A percentile compares a stretch with the other conserved stretches of the same genome.
Conservation (phyloP, 2,329 filamentous ascomycete species). For the Tympanopsis confertula region DNA sequence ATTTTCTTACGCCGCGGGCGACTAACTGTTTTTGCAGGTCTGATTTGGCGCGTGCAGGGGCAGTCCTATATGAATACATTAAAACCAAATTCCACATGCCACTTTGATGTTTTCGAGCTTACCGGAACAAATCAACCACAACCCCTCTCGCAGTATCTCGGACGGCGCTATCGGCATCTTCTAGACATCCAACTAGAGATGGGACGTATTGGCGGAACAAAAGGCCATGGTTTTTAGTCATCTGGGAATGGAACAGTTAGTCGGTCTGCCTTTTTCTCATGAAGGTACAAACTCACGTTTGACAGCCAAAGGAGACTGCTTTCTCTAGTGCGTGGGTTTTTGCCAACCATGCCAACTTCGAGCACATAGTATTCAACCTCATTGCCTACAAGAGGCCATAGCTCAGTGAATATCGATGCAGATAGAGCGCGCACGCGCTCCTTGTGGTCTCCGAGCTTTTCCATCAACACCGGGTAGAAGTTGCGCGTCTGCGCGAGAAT, state of each 20-base stretch:
- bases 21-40: conserved; percentile 49
- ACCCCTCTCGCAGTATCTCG: conserved; percentile 47
- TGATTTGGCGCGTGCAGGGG: conserved; percentile 46
- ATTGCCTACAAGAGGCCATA: conserved; percentile 36
- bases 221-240: conserved; percentile 19
- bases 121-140: conserved; percentile 49
- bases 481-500: conserved; percentile 33
- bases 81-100: neutral
- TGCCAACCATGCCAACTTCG: conserved; percentile 40
- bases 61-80: conserved; percentile 24
- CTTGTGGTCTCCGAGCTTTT: conserved; percentile 47
- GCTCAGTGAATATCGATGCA: conserved; percentile 42
- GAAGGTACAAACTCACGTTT: conserved; percentile 28
- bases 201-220: conserved; percentile 49
- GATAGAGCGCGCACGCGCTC: conserved; percentile 45
- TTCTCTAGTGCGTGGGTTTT: conserved; percentile 46
- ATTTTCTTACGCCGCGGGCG: conserved; percentile 43
- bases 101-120: conserved; percentile 8
- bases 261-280: no score
- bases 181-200: conserved; percentile 43
- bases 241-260: neutral
- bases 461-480: conserved; percentile 41
- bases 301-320: conserved; percentile 48
- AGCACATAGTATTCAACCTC: conserved; percentile 48
- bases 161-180: conserved; percentile 51